Evolutionary conservation across 768 basidiomycete genomes (phyloP).

Genomic region (Lactarius quietus): DNA sequence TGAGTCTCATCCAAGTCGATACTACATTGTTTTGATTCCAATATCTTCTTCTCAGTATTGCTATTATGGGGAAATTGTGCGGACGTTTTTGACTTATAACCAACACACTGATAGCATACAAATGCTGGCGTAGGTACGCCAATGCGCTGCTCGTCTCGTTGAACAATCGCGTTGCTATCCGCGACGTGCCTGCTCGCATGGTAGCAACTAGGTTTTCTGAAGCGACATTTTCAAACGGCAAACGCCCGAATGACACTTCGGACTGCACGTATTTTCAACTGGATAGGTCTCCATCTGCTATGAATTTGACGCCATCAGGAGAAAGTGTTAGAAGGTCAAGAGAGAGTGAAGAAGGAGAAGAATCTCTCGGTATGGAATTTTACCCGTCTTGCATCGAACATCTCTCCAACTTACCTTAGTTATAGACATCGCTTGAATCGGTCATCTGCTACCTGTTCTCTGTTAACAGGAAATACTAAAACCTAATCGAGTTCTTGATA

Average conservation of each 20-base stretch:
- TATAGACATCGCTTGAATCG: neutral
- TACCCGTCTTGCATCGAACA: neutral
- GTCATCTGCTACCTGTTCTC: neutral
- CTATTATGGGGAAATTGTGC: conserved; percentile 17
- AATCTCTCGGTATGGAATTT: neutral
- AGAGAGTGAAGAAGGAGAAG: neutral
- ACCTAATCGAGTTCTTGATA: neutral
- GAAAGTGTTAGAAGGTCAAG: neutral
- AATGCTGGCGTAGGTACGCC: conserved; percentile 5
- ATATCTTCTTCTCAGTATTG: neutral
- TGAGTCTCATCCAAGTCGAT: neutral
- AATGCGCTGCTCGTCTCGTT: conserved; percentile 15
- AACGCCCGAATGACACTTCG: neutral
- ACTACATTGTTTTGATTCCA: neutral
- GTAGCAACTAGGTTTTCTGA: neutral
- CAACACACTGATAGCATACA: neutral
- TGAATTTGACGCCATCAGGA: neutral
- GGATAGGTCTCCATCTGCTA: neutral
- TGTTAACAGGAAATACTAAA: neutral
- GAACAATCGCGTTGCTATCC: conserved; percentile 15
- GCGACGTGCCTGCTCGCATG: neutral
- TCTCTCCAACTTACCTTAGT: neutral
- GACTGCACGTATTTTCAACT: neutral
- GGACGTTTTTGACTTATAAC: neutral
- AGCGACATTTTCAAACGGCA: neutral